Evolutionary conservation across 148 eudicot species (phyloP).

Genomic region (Polygonum maritimum): DNA sequence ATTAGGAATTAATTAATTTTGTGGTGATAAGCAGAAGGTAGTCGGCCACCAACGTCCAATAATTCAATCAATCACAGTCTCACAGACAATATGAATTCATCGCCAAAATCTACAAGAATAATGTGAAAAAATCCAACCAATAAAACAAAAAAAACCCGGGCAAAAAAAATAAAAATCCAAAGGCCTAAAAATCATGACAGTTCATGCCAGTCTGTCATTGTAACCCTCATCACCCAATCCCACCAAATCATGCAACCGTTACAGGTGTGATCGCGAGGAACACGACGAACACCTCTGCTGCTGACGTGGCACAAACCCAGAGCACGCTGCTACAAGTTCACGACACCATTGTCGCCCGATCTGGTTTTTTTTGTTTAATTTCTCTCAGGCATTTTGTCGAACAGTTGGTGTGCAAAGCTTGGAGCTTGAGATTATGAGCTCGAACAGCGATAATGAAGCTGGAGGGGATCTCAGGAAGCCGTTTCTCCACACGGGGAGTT

Average conservation of each 20-base stretch:
- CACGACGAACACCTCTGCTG: conserved; percentile 4
- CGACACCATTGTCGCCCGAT: not conserved
- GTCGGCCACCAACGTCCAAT: conserved; percentile 4
- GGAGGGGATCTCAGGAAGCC: conserved; percentile 72
- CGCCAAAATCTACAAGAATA: not conserved
- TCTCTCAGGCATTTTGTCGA: not conserved
- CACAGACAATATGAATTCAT: not conserved
- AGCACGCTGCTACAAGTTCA: too few species aligned
- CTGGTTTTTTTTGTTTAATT: not conserved
- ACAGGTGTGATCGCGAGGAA: not conserved
- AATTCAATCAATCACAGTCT: not conserved
- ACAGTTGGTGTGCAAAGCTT: not conserved
- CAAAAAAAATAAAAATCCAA: not conserved
- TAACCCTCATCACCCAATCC: not conserved
- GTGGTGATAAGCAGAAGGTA: not conserved
- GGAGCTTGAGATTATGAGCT: conserved; percentile 37
- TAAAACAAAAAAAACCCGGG: not conserved
- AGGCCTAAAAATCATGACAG: not conserved
- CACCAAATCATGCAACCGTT: not conserved
- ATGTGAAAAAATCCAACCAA: not conserved
- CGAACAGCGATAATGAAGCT: conserved; percentile 50
- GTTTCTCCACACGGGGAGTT: conserved; percentile 88
- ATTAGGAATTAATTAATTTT: not conserved
- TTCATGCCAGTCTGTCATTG: not conserved
- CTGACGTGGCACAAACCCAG: not conserved